These are phyloP conservation scores for Nicotiana undulata DNA, from an alignment of 257 asterid genomes.

Conservation along the genomic window DNA sequence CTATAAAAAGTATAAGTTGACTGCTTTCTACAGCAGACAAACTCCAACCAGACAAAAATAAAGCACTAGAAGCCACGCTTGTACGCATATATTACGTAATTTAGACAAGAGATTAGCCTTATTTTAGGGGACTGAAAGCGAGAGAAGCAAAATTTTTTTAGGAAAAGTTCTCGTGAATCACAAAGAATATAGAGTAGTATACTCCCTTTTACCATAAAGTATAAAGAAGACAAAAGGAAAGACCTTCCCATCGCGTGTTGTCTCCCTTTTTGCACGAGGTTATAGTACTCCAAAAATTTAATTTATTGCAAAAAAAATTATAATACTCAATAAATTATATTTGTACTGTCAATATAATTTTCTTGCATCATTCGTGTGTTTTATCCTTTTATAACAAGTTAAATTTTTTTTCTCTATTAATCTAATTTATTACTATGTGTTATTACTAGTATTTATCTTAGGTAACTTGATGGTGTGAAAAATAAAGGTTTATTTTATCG, in stretches of 20 bases:
- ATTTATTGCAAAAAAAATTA: no score
- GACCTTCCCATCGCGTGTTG: constrained; percentile 23
- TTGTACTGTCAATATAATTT: no score
- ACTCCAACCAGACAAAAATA: constrained; percentile 13
- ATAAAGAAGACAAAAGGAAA: constrained; percentile 9
- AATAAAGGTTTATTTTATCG: no score
- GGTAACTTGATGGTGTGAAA: no score
- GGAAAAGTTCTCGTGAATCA: constrained; percentile 26
- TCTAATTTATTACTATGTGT: no score
- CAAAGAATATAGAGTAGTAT: constrained; percentile 11
- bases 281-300: constrained; percentile 13
- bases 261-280: constrained; percentile 29
- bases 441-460: no score
- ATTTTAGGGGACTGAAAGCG: constrained; percentile 26
- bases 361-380: no score
- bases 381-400: no score
- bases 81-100: background rate
- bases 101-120: constrained; percentile 9
- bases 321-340: no score
- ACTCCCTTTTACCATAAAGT: background rate
- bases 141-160: constrained; percentile 8
- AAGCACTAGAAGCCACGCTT: constrained; percentile 9
- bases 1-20: constrained; percentile 17
- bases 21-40: constrained; percentile 24
- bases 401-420: no score